Evolutionary conservation across 1,284 basidiomycete species (phyloP), one percentile per base, ranked within the genome.

Genomic region (Microbotryum saponariae): DNA sequence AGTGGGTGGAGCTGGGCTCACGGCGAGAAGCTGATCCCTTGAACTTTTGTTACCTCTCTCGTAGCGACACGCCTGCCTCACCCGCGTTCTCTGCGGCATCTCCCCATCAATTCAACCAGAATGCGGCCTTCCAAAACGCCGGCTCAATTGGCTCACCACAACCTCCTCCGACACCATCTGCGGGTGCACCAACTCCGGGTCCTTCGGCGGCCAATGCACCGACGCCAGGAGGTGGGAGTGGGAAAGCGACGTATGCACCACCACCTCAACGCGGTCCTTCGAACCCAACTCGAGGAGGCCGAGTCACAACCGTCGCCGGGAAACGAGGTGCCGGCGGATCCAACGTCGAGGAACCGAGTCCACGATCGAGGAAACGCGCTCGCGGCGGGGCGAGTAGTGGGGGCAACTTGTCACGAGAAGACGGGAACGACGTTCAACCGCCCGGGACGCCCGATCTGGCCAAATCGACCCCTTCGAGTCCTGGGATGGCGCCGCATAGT

Each of bases 351-450:
- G 67, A 69, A 23, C 52, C 65, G 20, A 57, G 51, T 23, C 67
- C 67, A 29, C 47, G 67, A 23, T 58, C 54, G 20, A 23, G 65
- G 47, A 69, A 69, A 44, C 58, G 65, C 16, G 61, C 54, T n/a
- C 59, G 62, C 18, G 62, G 53, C 2, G 57, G 46, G 8, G 59
- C 57, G 31, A 63, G 47, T 27, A 61, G 62, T 20, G 67, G 64
- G 20, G 62, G 61, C n/a, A 48, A 48, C 54, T 45, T 53, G 51
- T 54, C 50, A 18, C 12, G 46, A n/a, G 54, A 31, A 27, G 59
- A 52, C 18, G 31, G 23, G 6, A 42, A 42, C 14, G 16, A 42
- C 37, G 37, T 42, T 42, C 37, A 42, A 42, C 37, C 37, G 37
- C 52, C 44, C 4, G 53, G 46, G 23, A 55, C 53, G 47, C 59